Evolutionary conservation across 169 alveolate species (phyloP), one percentile per base, ranked within the genome.

Genomic region (Plasmodium berghei): DNA sequence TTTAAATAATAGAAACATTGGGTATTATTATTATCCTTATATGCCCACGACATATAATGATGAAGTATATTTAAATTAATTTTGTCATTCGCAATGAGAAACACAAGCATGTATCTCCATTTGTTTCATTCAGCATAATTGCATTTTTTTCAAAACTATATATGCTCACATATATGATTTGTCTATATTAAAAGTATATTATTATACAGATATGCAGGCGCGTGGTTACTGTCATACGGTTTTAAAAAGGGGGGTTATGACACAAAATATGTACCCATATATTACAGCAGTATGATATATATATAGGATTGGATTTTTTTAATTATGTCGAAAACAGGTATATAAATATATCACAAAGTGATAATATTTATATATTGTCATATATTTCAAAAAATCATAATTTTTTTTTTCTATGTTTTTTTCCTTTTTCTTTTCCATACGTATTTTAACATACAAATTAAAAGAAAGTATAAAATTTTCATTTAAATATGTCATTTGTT

Each of bases 21-120:
- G 89, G 34, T 77, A 77, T 42, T 77, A 77, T 64, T 77, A 77
- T 56, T 77, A 55, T 70, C 69, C 89, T 26, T 64, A 48, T 26
- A 67, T 45, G 10, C 34, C 77, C 9, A 42, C 72, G 1, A 26
- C 69, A 20, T 77, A 24, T 69, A 63, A 54, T 45, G 89, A 77
- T 64, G 89, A 77, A 56, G 89, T 63, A 14, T 77, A 77, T 45
- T 16, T 77, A 46, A 77, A 77, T 22, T 77, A 77, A 55, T 5
- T 1, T 28, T 14, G 40, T 49, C n/a, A 14, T 62, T 40, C n/a
- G 0, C 6, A 45, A 45, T 45, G 69, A n/a, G 56, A 24, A 40
- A 4, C 49, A 66, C 55, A 40, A 10, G 56, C n/a, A 46, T 54
- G 9, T 20, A 55, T 22, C 16, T 22, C 48, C 10, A 71, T 49